phyloP scores from a whole-genome alignment of 768 basidiomycete species.

The Mycena amicta region DNA sequence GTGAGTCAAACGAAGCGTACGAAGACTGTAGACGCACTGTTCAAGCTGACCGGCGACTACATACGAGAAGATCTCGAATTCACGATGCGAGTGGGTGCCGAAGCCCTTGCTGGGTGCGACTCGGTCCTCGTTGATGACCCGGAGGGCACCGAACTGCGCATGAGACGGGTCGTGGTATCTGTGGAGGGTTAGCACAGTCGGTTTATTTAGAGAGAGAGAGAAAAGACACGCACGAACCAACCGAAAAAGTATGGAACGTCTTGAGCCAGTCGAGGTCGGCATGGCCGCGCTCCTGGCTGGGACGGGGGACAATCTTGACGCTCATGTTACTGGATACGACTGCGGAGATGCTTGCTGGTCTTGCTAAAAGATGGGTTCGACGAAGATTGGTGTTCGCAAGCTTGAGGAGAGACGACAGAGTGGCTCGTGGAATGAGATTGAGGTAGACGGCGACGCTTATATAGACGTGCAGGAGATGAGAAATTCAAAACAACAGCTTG shows the following conservation, averaged over 20 bases:
- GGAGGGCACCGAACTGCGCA: slow-evolving; percentile 62
- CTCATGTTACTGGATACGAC: slow-evolving; percentile 26
- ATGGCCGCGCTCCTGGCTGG: slow-evolving; percentile 65
- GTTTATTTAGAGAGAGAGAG: too few relatives aligned
- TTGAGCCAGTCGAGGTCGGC: slow-evolving; percentile 88
- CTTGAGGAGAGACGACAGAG: slow-evolving; percentile 42
- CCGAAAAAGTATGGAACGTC: slow-evolving; percentile 84
- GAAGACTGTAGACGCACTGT: slow-evolving; percentile 56
- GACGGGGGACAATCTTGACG: slow-evolving; percentile 51
- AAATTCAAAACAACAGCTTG: slow-evolving; percentile 38
- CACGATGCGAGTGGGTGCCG: slow-evolving; percentile 79
- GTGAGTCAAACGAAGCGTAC: not conserved
- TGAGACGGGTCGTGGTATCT: slow-evolving; percentile 16
- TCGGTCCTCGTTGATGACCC: slow-evolving; percentile 92
- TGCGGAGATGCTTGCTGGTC: slow-evolving; percentile 33
- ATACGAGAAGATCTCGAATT: slow-evolving; percentile 93
- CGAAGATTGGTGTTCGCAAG: too few relatives aligned
- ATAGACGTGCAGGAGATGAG: slow-evolving; percentile 42
- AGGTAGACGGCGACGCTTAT: slow-evolving; percentile 42
- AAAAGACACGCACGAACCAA: too few relatives aligned
- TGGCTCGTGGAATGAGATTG: slow-evolving; percentile 32
- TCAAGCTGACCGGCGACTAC: slow-evolving; percentile 76
- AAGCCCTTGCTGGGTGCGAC: slow-evolving; percentile 80
- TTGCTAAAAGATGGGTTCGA: slow-evolving; percentile 25
- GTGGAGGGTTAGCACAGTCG: too few relatives aligned